Evolutionary conservation across 495 filamentous ascomycete genomes (phyloP).

Genomic region (Penicillium alfredii): DNA sequence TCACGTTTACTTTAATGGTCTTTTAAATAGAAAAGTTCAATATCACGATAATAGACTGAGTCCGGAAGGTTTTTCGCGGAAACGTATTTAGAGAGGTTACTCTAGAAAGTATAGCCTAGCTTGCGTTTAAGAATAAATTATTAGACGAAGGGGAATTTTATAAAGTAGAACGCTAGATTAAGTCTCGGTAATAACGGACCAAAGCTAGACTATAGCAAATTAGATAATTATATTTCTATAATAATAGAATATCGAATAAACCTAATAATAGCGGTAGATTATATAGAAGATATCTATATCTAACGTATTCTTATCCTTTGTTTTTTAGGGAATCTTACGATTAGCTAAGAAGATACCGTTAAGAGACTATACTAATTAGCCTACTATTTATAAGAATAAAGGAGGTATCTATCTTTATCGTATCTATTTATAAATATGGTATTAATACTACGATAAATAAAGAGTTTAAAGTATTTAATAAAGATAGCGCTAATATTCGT

Average conservation of each 20-base stretch:
- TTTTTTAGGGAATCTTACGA: slow-evolving; percentile 2
- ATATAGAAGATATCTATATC: slow-evolving; percentile 9
- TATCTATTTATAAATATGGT: slow-evolving; percentile 20
- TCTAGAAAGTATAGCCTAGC: slow-evolving; percentile 15
- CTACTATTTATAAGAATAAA: neutral
- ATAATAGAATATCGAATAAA: slow-evolving; percentile 14
- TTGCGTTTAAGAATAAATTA: slow-evolving; percentile 16
- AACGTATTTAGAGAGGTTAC: slow-evolving; percentile 23
- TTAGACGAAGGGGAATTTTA: slow-evolving; percentile 13
- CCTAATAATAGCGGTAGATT: slow-evolving; percentile 6
- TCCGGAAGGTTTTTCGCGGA: slow-evolving; percentile 20
- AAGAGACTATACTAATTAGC: slow-evolving; percentile 1
- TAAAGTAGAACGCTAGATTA: slow-evolving; percentile 22
- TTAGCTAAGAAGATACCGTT: slow-evolving; percentile 1
- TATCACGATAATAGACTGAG: slow-evolving; percentile 25
- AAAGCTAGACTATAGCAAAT: slow-evolving; percentile 25
- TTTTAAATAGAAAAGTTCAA: slow-evolving; percentile 26
- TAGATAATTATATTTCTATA: slow-evolving; percentile 27
- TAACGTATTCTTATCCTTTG: slow-evolving; percentile 4
- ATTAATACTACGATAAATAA: slow-evolving; percentile 14
- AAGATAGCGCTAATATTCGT: slow-evolving; percentile 27
- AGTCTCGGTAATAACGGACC: slow-evolving; percentile 27
- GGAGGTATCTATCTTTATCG: slow-evolving; percentile 12
- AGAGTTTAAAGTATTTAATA: slow-evolving; percentile 24
- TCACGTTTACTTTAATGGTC: slow-evolving; percentile 22